These are phyloP conservation scores for Akanthomyces lecanii DNA, from an alignment of 2,329 filamentous ascomycete species.

Conservation along the genomic window DNA sequence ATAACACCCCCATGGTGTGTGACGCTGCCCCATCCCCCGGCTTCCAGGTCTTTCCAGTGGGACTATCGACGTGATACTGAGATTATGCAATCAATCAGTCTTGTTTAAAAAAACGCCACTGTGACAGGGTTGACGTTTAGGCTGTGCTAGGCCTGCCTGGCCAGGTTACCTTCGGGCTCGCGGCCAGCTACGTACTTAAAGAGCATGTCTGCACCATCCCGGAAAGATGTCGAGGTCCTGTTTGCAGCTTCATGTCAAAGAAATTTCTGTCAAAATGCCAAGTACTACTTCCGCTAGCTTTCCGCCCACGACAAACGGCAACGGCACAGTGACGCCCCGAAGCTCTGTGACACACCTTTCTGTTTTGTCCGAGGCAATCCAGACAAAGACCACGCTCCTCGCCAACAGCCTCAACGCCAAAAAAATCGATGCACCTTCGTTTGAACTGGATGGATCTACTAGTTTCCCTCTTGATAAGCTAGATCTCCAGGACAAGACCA, in stretches of 20 bases:
- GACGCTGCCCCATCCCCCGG: not conserved
- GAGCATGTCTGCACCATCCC: not conserved
- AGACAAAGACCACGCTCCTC: conserved; percentile 21
- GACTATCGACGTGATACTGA: conserved; percentile 13
- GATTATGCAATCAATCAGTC: conserved; percentile 3
- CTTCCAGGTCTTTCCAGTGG: conserved; percentile 2
- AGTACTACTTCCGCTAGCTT: not conserved
- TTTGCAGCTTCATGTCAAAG: not conserved
- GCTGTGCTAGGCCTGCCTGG: not conserved
- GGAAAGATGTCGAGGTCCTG: no score
- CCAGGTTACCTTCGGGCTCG: not conserved
- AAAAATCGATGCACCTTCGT: conserved; percentile 22
- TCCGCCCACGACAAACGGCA: not conserved
- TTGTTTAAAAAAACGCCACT: conserved; percentile 3
- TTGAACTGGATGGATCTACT: conserved; percentile 19
- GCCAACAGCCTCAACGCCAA: conserved; percentile 19
- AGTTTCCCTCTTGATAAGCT: conserved; percentile 20
- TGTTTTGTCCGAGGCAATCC: conserved; percentile 20
- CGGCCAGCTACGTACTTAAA: not conserved
- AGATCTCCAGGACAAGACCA: not conserved
- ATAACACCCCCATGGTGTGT: not conserved
- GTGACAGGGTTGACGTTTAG: not conserved
- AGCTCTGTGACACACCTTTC: conserved; percentile 20
- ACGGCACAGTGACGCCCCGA: not conserved
- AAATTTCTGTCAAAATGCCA: not conserved